phyloP scores from a whole-genome alignment of 2,329 filamentous ascomycete genomes.

The Fusarium tupiense region DNA sequence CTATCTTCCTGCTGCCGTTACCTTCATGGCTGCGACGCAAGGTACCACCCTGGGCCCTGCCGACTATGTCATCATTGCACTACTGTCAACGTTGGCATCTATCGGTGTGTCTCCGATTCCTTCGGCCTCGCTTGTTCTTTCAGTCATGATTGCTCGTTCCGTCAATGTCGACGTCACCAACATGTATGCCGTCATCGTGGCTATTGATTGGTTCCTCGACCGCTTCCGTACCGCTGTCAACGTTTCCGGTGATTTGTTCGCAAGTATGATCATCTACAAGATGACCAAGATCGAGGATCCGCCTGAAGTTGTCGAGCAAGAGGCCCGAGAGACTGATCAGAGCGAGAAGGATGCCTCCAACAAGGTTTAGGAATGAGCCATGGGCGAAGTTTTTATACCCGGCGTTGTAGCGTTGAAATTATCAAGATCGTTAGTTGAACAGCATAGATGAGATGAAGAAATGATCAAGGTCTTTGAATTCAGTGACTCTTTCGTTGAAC shows the following conservation, averaged over 20 bases:
- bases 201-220: conserved; percentile 66
- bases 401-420: conserved; percentile 20
- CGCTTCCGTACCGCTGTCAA: conserved; percentile 63
- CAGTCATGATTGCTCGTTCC: conserved; percentile 60
- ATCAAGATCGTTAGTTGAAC: neutral
- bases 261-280: conserved; percentile 38
- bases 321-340: conserved; percentile 16
- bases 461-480: neutral
- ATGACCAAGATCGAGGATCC: conserved; percentile 40
- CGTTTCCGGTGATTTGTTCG: conserved; percentile 60
- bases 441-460: neutral
- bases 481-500: neutral
- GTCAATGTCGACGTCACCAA: conserved; percentile 57
- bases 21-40: conserved; percentile 63
- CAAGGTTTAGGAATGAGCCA: conserved; percentile 24
- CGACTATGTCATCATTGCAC: conserved; percentile 60
- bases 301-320: conserved; percentile 27
- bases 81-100: conserved; percentile 61
- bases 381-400: conserved; percentile 1
- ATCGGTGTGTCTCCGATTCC: conserved; percentile 66
- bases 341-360: conserved; percentile 28
- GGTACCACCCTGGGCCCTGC: conserved; percentile 53
- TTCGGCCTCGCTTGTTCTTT: conserved; percentile 60
- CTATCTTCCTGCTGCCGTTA: conserved; percentile 63
- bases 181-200: conserved; percentile 63